Percentiles rank a stretch among this genome's conserved stretches.
Conservation (phyloP, 2,329 filamentous ascomycete species). For the Sarocladium kiliense region DNA sequence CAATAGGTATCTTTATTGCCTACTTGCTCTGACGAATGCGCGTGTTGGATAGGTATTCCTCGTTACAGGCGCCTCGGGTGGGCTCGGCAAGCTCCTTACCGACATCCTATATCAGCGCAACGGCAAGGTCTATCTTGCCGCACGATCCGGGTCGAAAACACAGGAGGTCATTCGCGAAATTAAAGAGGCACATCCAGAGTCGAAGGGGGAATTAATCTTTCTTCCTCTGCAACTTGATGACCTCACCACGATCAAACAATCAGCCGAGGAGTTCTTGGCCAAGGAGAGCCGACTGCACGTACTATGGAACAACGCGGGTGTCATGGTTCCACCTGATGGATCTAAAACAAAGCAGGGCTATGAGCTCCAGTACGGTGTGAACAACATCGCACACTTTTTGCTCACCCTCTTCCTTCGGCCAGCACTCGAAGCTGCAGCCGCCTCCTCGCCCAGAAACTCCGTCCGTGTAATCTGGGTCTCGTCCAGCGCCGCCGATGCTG, state of each 20-base stretch:
- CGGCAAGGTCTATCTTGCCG: no score
- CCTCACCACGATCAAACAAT: constrained; percentile 20
- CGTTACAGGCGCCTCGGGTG: no score
- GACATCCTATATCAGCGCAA: no score
- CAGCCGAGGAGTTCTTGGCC: constrained; percentile 16
- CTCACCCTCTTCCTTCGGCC: constrained; percentile 27
- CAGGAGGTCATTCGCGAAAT: no score
- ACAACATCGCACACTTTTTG: constrained; percentile 29
- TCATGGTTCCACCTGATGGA: constrained; percentile 29
- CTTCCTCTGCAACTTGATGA: no score
- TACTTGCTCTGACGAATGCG: no score
- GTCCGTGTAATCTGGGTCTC: constrained; percentile 19
- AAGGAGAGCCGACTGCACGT: constrained; percentile 23
- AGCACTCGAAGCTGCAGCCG: constrained; percentile 21
- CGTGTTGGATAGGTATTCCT: no score
- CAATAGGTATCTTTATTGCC: no score
- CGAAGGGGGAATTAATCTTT: no score
- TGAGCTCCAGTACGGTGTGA: constrained; percentile 31
- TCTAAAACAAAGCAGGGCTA: constrained; percentile 29
- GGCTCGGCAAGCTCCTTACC: no score
- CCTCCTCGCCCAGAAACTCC: constrained; percentile 19
- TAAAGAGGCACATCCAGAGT: no score
- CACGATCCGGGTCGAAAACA: no score
- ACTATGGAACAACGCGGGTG: constrained; percentile 32
- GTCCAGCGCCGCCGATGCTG: constrained; percentile 14